Percentiles rank a stretch among this genome's conserved stretches.
Evolutionary conservation across 2,329 filamentous ascomycete species (phyloP).

Genomic region (Alternaria infectoria): DNA sequence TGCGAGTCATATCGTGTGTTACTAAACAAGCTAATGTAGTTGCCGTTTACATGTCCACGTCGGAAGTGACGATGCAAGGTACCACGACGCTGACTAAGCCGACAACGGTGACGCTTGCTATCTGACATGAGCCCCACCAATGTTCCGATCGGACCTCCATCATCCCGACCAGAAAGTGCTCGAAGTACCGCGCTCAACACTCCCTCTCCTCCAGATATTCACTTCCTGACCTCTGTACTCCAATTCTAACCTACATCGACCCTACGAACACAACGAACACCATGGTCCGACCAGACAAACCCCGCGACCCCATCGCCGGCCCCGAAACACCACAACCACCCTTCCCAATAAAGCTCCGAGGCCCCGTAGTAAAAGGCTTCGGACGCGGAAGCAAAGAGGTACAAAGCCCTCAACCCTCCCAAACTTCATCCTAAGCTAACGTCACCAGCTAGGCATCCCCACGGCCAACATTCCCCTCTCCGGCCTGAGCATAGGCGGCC

Average conservation of each 20-base stretch:
- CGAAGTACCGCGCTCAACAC: conserved; percentile 4
- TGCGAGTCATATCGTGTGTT: neutral
- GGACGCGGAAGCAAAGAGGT: conserved; percentile 93
- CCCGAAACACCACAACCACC: conserved; percentile 73
- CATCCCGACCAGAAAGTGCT: conserved; percentile 20
- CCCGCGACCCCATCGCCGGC: conserved; percentile 66
- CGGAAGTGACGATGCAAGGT: neutral
- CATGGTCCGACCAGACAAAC: conserved; percentile 36
- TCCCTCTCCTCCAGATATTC: neutral
- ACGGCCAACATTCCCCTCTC: conserved; percentile 84
- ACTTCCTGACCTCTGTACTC: neutral
- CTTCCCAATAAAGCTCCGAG: conserved; percentile 83
- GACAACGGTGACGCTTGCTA: conserved; percentile 1
- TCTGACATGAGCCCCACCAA: conserved; percentile 14
- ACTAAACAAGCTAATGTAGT: neutral
- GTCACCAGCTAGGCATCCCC: conserved; percentile 81
- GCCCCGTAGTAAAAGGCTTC: conserved; percentile 90
- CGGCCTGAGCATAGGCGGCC: conserved; percentile 72
- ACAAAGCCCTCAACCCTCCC: conserved; percentile 15
- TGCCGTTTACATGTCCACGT: neutral
- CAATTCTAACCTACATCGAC: too few species aligned
- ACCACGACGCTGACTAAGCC: conserved; percentile 15
- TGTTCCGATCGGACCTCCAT: conserved; percentile 17
- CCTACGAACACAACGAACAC: neutral
- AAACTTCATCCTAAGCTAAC: neutral